Conservation (phyloP, 352 stramenopile species). For the Globisporangium canariense region DNA sequence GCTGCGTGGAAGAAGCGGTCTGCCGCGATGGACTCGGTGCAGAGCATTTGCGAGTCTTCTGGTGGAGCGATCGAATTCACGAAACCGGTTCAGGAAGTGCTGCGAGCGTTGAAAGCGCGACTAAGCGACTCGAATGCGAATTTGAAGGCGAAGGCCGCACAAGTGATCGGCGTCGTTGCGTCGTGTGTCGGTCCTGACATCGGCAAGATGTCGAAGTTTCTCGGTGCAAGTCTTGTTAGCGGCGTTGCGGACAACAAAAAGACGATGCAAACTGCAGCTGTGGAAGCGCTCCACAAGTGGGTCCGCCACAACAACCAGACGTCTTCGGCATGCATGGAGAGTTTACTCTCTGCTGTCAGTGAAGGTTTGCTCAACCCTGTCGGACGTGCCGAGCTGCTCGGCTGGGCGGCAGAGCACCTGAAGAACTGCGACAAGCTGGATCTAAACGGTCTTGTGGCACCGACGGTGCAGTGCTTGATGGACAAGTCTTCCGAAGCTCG, state of each 20-base stretch:
- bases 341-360: conserved; percentile 57
- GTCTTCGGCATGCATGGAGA: conserved; percentile 63
- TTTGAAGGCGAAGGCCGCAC: conserved; percentile 80
- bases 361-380: conserved; percentile 77
- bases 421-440: conserved; percentile 64
- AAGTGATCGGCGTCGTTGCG: conserved; percentile 79
- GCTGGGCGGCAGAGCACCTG: conserved; percentile 69
- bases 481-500: conserved; percentile 83
- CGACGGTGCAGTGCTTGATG: conserved; percentile 77
- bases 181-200: conserved; percentile 75
- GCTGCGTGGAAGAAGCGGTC: conserved; percentile 82
- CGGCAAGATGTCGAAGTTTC: conserved; percentile 76
- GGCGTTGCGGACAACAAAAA: conserved; percentile 89
- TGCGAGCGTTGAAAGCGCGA: conserved; percentile 72
- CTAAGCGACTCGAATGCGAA: conserved; percentile 86
- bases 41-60: conserved; percentile 74
- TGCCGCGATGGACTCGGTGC: conserved; percentile 75
- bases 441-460: conserved; percentile 55
- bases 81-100: conserved; percentile 71
- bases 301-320: conserved; percentile 75
- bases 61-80: conserved; percentile 83
- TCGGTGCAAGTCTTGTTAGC: conserved; percentile 60
- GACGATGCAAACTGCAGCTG: conserved; percentile 71
- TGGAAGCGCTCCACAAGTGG: conserved; percentile 84
- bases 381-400: conserved; percentile 70